Base-by-base conservation (phyloP, 164 flowering plant genomes). In the Pachysandra terminalis region DNA sequence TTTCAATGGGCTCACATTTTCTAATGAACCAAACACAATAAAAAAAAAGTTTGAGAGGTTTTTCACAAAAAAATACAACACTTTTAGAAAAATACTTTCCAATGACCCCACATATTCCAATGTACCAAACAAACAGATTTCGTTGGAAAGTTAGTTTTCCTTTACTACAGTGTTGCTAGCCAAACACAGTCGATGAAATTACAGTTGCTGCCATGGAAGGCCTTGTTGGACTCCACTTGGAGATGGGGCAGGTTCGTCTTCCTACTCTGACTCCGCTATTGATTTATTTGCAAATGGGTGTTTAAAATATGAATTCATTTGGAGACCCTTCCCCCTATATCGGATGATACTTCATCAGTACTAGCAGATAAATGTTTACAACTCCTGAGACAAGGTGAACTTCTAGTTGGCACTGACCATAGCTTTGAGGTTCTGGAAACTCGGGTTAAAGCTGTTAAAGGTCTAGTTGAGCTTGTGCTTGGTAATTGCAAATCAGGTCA, bases 131-230 rank as follows among this genome's bases (percentile, higher is more conserved):
- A n/a, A n/a, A n/a, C n/a, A n/a, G n/a, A n/a, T n/a, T n/a, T n/a
- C n/a, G n/a, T n/a, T n/a, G n/a, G n/a, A n/a, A n/a, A n/a, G n/a
- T n/a, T n/a, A n/a, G n/a, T n/a, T n/a, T n/a, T n/a, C n/a, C n/a
- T n/a, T n/a, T n/a, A n/a, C n/a, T n/a, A n/a, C n/a, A n/a, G n/a
- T n/a, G n/a, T n/a, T n/a, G n/a, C n/a, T n/a, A n/a, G n/a, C n/a
- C n/a, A n/a, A n/a, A n/a, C n/a, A n/a, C n/a, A n/a, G n/a, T n/a
- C n/a, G n/a, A 59, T 45, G 56, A 61, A 7, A 32, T 32, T 74
- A 48, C 68, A 94, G 98, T 90, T 82, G 89, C 90, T 78, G 93
- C 95, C 1, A 25, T 78, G 69, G 98, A 94, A 82, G 93, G 86
- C 61, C 80, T 86, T 58, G 78, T 79, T 59, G 97, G 95, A 69